Conservation (phyloP, 495 filamentous ascomycete genomes). For the Penicillium riverlandense region DNA sequence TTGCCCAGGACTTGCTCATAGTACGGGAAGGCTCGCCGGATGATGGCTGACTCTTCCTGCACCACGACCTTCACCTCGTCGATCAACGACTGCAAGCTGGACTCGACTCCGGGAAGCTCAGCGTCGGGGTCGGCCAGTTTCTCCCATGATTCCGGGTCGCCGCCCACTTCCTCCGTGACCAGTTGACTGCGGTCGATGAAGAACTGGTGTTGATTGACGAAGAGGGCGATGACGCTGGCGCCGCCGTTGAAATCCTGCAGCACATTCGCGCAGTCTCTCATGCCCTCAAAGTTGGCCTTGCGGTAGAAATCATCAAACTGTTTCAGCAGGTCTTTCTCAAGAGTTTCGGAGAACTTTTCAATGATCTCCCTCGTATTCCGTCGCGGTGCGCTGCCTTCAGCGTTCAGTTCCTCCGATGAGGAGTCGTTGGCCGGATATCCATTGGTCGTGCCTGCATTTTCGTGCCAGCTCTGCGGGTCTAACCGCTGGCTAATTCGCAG, state of each 20-base stretch:
- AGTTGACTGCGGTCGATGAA: conserved; percentile 92
- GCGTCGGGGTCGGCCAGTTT: conserved; percentile 89
- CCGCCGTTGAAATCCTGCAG: conserved; percentile 95
- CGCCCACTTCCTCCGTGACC: conserved; percentile 81
- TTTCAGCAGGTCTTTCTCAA: conserved; percentile 92
- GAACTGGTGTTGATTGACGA: conserved; percentile 98
- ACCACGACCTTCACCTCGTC: conserved; percentile 95
- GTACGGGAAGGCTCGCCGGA: conserved; percentile 91
- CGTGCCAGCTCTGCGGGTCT: conserved; percentile 64
- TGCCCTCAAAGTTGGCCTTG: conserved; percentile 88
- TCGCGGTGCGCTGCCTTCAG: conserved; percentile 27
- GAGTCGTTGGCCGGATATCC: conserved; percentile 27
- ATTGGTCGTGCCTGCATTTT: conserved; percentile 53
- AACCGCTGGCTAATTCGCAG: conserved; percentile 81
- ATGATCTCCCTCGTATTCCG: conserved; percentile 81
- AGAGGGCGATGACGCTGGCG: conserved; percentile 84
- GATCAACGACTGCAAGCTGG: conserved; percentile 81
- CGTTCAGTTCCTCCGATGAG: conserved; percentile 33
- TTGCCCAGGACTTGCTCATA: conserved; percentile 87
- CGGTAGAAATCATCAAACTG: conserved; percentile 97
- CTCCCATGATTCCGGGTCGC: conserved; percentile 81
- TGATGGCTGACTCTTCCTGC: conserved; percentile 93
- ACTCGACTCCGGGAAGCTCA: conserved; percentile 83
- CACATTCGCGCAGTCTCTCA: conserved; percentile 91
- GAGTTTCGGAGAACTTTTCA: conserved; percentile 90